Base-by-base conservation (phyloP, 108 stramenopile genomes). In the Fistulifera pelliculosa region DNA sequence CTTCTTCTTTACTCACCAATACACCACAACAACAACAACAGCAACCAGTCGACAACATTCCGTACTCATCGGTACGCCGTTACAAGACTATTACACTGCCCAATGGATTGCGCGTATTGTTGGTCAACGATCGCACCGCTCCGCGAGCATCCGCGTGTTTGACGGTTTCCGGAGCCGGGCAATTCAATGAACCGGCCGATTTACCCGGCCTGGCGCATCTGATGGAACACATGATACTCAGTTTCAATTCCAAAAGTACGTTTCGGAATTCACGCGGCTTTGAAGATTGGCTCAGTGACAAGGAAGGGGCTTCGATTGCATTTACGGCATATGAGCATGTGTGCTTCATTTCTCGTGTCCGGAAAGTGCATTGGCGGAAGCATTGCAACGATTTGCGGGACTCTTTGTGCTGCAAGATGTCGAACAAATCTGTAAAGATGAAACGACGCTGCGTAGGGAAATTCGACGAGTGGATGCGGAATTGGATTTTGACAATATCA, bases 201-300 rank as follows among this genome's bases (percentile, higher is more conserved):
- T 41, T 88, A 22, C 61, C 75, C 44, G 87, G 87, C 11, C 45
- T 74, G 17, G 87, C 87, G 2, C 87, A 88, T 56, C 63, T 88
- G 38, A 80, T 80, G 80, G 87, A 88, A 56, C 87, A 88, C 54
- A 83, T 87, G 56, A 66, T 75, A 8, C 55, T 77, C 18, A 48
- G 47, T 7, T 54, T 18, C 7, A 39, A 48, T 15, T 53, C 52
- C 44, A 45, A 45, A 21, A 45, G 21, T 45, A 45, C 44, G 4
- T 39, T 56, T 51, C 3, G 16, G 26, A 23, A 48, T 12, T 26
- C 53, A 23, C 12, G 41, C 47, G 80, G 77, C 40, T 82, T 86
- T 71, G 76, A 86, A 62, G 75, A 77, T 26, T 86, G 80, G 80
- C 70, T 82, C 21, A 21, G 51, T 12, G 73, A 74, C 21, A 60